A percentile compares a stretch with the other conserved stretches of the same genome.
These are phyloP conservation scores for Colletotrichum somersetense DNA, from an alignment of 2,329 filamentous ascomycete genomes.

Conservation along the genomic window DNA sequence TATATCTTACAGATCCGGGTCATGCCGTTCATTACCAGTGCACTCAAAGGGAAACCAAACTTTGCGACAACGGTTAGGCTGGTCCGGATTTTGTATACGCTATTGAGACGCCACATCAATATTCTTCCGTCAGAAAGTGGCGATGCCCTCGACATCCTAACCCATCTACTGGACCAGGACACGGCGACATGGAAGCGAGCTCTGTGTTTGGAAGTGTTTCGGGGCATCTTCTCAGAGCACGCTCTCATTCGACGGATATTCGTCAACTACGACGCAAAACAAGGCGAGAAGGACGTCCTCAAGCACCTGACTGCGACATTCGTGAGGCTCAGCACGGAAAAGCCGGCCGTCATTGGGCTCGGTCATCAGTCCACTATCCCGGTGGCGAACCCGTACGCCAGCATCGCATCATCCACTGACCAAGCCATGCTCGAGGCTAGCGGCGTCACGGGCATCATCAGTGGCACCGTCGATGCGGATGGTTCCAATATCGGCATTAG, in stretches of 20 bases:
- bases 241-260: constrained; percentile 84
- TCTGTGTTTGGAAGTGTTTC: constrained; percentile 91
- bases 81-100: constrained; percentile 83
- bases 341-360: constrained; percentile 87
- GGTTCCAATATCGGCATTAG: constrained; percentile 84
- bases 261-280: constrained; percentile 79
- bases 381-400: constrained; percentile 67
- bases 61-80: constrained; percentile 88
- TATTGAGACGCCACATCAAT: constrained; percentile 82
- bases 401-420: constrained; percentile 73
- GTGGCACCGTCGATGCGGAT: constrained; percentile 75
- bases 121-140: constrained; percentile 84
- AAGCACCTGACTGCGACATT: constrained; percentile 88
- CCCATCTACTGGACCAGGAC: constrained; percentile 90
- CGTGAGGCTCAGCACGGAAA: constrained; percentile 93
- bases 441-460: constrained; percentile 88
- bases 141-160: constrained; percentile 83
- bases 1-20: constrained; percentile 81
- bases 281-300: constrained; percentile 81
- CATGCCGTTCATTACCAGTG: constrained; percentile 85
- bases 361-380: constrained; percentile 90
- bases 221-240: constrained; percentile 86
- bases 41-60: constrained; percentile 80
- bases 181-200: constrained; percentile 87
- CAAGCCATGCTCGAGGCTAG: constrained; percentile 91